A percentile compares a stretch with the other conserved stretches of the same genome.
Conservation (phyloP, 306 rosid species). For the Sophora flavescens region DNA sequence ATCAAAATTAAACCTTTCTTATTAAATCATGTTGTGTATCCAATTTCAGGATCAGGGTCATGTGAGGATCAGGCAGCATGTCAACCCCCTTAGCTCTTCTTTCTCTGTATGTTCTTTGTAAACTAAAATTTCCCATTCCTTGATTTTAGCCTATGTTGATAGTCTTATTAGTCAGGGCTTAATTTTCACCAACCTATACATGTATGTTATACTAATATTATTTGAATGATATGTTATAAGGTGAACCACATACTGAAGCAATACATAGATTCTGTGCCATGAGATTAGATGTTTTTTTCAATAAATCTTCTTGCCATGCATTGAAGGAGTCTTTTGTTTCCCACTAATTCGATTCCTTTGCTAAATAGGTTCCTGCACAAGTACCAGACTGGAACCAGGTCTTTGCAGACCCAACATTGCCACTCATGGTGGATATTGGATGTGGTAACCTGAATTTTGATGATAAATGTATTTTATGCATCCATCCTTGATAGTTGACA, state of each 20-base stretch:
- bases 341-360: constrained; percentile 18
- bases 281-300: constrained; percentile 14
- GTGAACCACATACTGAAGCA: not conserved
- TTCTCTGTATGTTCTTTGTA: constrained; percentile 67
- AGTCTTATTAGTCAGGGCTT: not conserved
- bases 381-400: constrained; percentile 85
- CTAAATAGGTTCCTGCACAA: constrained; percentile 68
- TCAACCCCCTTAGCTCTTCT: constrained; percentile 82
- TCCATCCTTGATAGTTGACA: constrained; percentile 8
- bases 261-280: not conserved
- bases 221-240: not conserved
- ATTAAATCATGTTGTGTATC: not conserved
- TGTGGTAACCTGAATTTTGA: constrained; percentile 63
- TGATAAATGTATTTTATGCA: constrained; percentile 27
- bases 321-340: constrained; percentile 29
- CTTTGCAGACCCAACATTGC: constrained; percentile 83
- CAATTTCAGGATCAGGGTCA: constrained; percentile 79
- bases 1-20: not conserved
- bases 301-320: not conserved
- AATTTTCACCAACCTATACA: not conserved
- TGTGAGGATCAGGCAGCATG: constrained; percentile 93
- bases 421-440: constrained; percentile 95
- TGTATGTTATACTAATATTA: not conserved
- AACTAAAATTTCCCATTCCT: constrained; percentile 26
- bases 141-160: not conserved